Percentiles rank a stretch among this genome's conserved stretches.
phyloP scores from a whole-genome alignment of 495 filamentous ascomycete species.

The Xylaria nigripes region DNA sequence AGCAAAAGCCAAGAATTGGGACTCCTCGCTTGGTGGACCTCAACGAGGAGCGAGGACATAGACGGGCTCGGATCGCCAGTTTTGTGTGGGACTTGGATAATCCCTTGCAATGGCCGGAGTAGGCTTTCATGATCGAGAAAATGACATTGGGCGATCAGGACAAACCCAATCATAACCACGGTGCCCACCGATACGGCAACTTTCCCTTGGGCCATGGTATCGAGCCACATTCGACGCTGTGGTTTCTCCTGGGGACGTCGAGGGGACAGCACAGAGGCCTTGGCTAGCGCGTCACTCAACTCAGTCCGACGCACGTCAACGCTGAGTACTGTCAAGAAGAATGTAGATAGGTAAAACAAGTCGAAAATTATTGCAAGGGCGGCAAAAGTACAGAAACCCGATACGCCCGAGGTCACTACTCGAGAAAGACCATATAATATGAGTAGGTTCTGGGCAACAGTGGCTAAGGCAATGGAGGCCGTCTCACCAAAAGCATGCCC shows the following conservation, averaged over 20 bases:
- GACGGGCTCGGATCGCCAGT: conserved; percentile 19
- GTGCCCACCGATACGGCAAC: conserved; percentile 52
- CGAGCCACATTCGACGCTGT: conserved; percentile 39
- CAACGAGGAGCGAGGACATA: conserved; percentile 34
- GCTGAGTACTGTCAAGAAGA: conserved; percentile 64
- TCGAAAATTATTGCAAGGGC: conserved; percentile 62
- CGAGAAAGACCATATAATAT: conserved; percentile 49
- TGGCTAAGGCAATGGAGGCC: conserved; percentile 55
- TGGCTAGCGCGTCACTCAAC: conserved; percentile 44
- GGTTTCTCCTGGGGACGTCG: conserved; percentile 16
- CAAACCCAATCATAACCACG: conserved; percentile 51
- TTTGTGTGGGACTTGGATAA: conserved; percentile 26
- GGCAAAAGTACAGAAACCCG: conserved; percentile 61
- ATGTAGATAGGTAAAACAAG: conserved; percentile 61
- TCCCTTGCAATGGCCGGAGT: conserved; percentile 32
- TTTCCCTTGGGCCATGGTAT: conserved; percentile 40
- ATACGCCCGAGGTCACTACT: conserved; percentile 52
- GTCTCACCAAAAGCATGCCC: conserved; percentile 60
- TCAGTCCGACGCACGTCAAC: conserved; percentile 65
- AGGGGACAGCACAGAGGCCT: conserved; percentile 30
- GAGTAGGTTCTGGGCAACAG: conserved; percentile 50
- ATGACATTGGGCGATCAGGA: conserved; percentile 56
- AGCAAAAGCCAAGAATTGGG: conserved; percentile 62
- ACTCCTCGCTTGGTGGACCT: conserved; percentile 59
- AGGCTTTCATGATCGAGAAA: conserved; percentile 52